Base-by-base conservation (phyloP, 345 rosid genomes). In the Psidium friedrichsthalianum region DNA sequence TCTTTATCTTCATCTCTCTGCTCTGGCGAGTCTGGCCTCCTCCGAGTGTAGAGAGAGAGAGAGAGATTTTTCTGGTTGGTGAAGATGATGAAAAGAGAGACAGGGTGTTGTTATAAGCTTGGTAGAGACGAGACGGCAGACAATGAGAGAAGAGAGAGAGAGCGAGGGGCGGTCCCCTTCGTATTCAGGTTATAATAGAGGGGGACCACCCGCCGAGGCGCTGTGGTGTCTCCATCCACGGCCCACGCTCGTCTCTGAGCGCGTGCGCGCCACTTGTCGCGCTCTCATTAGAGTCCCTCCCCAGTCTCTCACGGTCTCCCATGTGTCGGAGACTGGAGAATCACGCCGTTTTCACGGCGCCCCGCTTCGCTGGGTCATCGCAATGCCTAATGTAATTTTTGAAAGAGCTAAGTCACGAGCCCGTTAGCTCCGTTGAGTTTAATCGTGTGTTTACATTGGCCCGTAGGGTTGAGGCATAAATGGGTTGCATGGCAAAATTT, bases 1-100 rank as follows among this genome's bases (percentile, higher is more conserved):
- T 92, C 88, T 95, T 95, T 88, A 93, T 88, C 93, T 94, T 94
- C 97, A 93, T 96, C 56, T 18, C 82, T 36, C 36, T 83, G 74
- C 80, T 61, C 29, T 56, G 74, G 82, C 82, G 82, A 58, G 29
- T 13, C 51, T 49, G 44, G 52, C 11, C 52, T 51, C 52, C 13
- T 8, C 82, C 7, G 51, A 76, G 61, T 22, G 4, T 9, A 51
- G 24, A 27, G 82, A 53, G 32, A 36, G 42, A 16, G 11, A 11
- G 86, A 8, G 32, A 51, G 36, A 51, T 53, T 53, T 53, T 53
- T 53, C 6, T 32, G 82, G 82, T 49, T 78, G 82, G 82, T 78
- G 49, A 5, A 40, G 82, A 36, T 20, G 52, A 49, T 78, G 82
- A 76, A 78, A 78, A 78, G 14, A 78, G 52, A 78, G 40, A 42